Base-by-base conservation (phyloP, 306 rosid species). In the Coriaria nepalensis region DNA sequence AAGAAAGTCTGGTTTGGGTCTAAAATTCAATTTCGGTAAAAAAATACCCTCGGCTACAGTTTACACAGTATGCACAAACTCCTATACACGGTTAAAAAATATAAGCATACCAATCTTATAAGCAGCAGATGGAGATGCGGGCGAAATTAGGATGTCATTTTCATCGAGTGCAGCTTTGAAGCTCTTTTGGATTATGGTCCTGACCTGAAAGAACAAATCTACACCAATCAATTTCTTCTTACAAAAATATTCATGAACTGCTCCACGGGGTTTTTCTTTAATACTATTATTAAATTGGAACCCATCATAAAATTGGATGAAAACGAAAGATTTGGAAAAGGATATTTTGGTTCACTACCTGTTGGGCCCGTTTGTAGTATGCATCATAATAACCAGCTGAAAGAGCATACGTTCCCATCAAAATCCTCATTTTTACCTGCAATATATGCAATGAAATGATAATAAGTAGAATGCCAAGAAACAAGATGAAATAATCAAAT, bases 341-440 rank as follows among this genome's bases (percentile, higher is more conserved):
- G 45, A 51, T 41, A 7, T 10, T 37, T 46, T 37, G 45, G 50
- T 55, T 45, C 8, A 41, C 43, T 71, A 90, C 98, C 98, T 90
- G 98, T 61, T 90, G 98, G 55, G 98, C 98, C 4, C 92, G 92
- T 70, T 90, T 90, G 83, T 90, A 85, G 71, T 79, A 90, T 57
- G 95, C 95, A 71, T 90, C 98, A 74, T 90, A 90, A 68, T 90
- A 90, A 68, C 95, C 98, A 49, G 98, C 94, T 37, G 98, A 90
- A 67, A 90, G 98, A 33, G 92, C 94, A 71, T 90, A 90, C 20
- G 95, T 81, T 53, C 98, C 98, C 62, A 70, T 81, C 66, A 90
- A 73, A 67, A 90, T 85, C 74, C 98, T 90, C 95, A 74, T 81
- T 77, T 90, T 90, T 68, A 90, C 95, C 98, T 90, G 74, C 47